Percentiles rank a stretch among this genome's conserved stretches.
phyloP scores from a whole-genome alignment of 331 rosid species.

The Erythrophleum ivorense region DNA sequence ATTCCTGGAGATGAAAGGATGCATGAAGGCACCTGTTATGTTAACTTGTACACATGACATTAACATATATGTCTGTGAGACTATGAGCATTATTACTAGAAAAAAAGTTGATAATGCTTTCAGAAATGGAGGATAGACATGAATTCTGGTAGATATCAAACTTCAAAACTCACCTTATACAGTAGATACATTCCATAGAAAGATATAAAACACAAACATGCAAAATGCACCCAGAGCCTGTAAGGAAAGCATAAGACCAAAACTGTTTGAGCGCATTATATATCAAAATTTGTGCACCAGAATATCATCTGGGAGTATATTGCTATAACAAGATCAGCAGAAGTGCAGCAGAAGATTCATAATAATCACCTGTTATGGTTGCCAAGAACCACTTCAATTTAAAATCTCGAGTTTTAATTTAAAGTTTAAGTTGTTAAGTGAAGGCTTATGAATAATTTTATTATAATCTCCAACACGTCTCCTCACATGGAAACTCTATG shows the following conservation, averaged over 20 bases:
- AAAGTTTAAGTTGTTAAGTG: too few species aligned
- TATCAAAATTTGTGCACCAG: not conserved
- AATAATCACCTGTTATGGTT: not conserved
- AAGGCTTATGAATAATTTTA: not conserved
- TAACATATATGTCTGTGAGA: not conserved
- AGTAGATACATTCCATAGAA: constrained; percentile 78
- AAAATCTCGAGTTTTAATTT: too few species aligned
- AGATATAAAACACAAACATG: constrained; percentile 81
- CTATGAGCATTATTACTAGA: not conserved
- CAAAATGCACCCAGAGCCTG: constrained; percentile 98
- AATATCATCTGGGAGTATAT: constrained; percentile 6
- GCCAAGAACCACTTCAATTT: not conserved
- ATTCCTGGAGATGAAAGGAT: constrained; percentile 68
- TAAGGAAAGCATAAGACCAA: constrained; percentile 37
- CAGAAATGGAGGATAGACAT: constrained; percentile 19
- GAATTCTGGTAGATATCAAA: constrained; percentile 10
- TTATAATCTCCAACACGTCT: not conserved
- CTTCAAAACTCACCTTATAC: constrained; percentile 63
- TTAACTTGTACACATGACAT: constrained; percentile 12
- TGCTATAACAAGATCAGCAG: not conserved
- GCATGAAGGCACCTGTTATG: constrained; percentile 36
- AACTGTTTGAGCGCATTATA: constrained; percentile 4
- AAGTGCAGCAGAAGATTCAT: constrained; percentile 1
- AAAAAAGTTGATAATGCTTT: constrained; percentile 9
- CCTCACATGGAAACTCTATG: too few species aligned